Percentiles rank a stretch among this genome's conserved stretches.
These are phyloP conservation scores for Myriangium duriaei DNA, from an alignment of 2,329 filamentous ascomycete species.

Conservation along the genomic window DNA sequence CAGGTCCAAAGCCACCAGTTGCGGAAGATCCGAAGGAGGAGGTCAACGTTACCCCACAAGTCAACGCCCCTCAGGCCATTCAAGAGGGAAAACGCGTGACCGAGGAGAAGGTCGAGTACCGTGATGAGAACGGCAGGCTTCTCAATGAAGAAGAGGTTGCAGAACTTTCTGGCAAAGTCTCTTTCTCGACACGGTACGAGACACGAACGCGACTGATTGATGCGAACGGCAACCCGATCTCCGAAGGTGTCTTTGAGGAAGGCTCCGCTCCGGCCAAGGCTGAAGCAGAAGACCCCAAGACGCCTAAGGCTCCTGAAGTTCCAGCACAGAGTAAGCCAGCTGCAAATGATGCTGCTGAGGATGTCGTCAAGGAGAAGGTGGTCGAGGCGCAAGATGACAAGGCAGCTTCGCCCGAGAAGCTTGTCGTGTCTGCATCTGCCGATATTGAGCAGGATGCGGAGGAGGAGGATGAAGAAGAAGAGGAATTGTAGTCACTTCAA, in stretches of 20 bases:
- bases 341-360: conserved; percentile 27
- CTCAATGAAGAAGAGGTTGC: conserved; percentile 74
- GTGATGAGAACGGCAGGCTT: conserved; percentile 85
- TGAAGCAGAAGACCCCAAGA: conserved; percentile 30
- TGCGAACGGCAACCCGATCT: conserved; percentile 64
- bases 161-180: conserved; percentile 78
- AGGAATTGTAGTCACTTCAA: too few species aligned
- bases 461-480: conserved; percentile 12
- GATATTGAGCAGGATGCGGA: conserved; percentile 14
- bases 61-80: conserved; percentile 1
- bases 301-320: conserved; percentile 35
- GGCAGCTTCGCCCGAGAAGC: neutral
- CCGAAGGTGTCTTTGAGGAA: conserved; percentile 27
- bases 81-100: conserved; percentile 29
- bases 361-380: conserved; percentile 33
- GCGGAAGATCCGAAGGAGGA: conserved; percentile 25
- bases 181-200: conserved; percentile 91
- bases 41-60: conserved; percentile 22
- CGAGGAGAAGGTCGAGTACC: conserved; percentile 84
- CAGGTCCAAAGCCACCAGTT: conserved; percentile 22
- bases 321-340: conserved; percentile 29
- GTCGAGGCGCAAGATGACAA: conserved; percentile 19
- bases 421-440: conserved; percentile 7
- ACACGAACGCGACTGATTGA: conserved; percentile 82
- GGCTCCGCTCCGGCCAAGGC: conserved; percentile 19